Conservation (phyloP, 2,329 filamentous ascomycete species). For the Emmonsia crescens region DNA sequence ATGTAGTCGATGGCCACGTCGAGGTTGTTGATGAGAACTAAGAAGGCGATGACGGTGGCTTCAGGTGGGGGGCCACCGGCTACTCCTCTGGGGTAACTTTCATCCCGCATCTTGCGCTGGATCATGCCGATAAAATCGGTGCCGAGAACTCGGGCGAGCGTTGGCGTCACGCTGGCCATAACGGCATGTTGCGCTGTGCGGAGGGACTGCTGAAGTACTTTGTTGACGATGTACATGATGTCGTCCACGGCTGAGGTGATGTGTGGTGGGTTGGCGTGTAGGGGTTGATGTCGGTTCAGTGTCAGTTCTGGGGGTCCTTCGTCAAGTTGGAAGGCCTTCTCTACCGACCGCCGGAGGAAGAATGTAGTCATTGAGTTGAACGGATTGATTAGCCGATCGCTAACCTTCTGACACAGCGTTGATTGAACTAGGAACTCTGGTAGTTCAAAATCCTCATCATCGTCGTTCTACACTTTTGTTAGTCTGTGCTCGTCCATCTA, state of each 20-base stretch:
- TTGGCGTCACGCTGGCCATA: conserved; percentile 65
- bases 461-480: conserved; percentile 5
- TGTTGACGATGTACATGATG: conserved; percentile 98
- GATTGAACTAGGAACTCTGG: conserved; percentile 70
- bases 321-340: conserved; percentile 95
- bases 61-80: conserved; percentile 78
- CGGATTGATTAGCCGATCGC: conserved; percentile 60
- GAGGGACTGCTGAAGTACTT: conserved; percentile 75
- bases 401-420: conserved; percentile 68
- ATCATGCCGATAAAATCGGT: conserved; percentile 95
- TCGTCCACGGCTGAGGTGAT: conserved; percentile 95
- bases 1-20: conserved; percentile 89
- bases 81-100: conserved; percentile 73
- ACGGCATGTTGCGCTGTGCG: conserved; percentile 75
- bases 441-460: conserved; percentile 43
- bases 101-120: conserved; percentile 93
- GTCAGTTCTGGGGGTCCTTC: conserved; percentile 67
- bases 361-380: conserved; percentile 93
- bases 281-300: conserved; percentile 58
- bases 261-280: conserved; percentile 71
- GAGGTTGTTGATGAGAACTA: conserved; percentile 90
- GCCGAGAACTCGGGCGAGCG: conserved; percentile 66
- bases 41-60: conserved; percentile 75
- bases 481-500: conserved; percentile 10
- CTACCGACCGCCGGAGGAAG: conserved; percentile 90